Base-by-base conservation (phyloP, 2,329 filamentous ascomycete species). In the Colletotrichum tanaceti region DNA sequence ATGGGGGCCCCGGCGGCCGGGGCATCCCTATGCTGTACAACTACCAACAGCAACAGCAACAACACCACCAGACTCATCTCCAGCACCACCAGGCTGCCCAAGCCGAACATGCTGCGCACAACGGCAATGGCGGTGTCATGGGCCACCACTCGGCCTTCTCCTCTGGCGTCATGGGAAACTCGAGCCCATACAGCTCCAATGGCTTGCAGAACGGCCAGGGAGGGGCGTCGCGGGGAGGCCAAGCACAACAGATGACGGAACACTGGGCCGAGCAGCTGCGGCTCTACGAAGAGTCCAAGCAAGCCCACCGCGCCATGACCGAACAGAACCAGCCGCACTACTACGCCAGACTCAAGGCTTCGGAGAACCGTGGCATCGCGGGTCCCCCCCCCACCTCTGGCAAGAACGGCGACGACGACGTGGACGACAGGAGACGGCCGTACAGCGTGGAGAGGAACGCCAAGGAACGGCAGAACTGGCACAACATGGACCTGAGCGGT, bases 401-500 rank as follows among this genome's bases (percentile, higher is more conserved):
- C 74, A 79, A 80, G 63, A 78, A 80, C 13, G 81, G 82, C 55
- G 87, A 89, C 54, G 83, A 84, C 64, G 87, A 89, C 68, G 74
- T 81, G 18, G 85, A 86, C 55, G 87, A 89, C 73, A 83, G 86
- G 73, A 84, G 88, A 74, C 80, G 88, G 65, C 88, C 88, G 39
- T 86, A 90, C 74, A 91, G 91, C 74, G 84, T 92, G 63, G 88
- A 92, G 69, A 87, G 87, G 75, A 84, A 87, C 68, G 49, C 49
- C 18, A 85, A 87, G 71, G 89, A 90, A 74, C 84, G 91, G 72
- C 92, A 97, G 79, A 91, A 94, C 75, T 98, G 96, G 96, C 89
- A 93, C 78, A 94, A 94, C 72, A 85, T 99, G 74, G 96, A 99
- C 79, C 91, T 98, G 78, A 96, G 94, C 74, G 96, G 96, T n/a